Percentiles rank a stretch among this genome's conserved stretches.
These are phyloP conservation scores for Torulaspora microellipsoides DNA, from an alignment of 805 yeast genomes.

Conservation along the genomic window DNA sequence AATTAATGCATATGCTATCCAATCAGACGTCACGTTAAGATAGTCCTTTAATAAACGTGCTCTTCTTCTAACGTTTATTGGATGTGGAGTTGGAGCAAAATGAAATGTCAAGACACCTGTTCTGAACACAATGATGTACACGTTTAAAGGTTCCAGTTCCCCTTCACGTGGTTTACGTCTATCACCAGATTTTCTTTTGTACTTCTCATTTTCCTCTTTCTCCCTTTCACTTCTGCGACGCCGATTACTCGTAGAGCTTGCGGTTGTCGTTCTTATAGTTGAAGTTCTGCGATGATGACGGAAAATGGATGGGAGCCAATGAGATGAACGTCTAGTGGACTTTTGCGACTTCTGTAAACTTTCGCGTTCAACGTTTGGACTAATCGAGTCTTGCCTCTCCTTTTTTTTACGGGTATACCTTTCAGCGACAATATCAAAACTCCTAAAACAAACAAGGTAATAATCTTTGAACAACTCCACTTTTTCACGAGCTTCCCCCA, in stretches of 20 bases:
- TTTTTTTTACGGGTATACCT: constrained; percentile 50
- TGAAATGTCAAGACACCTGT: constrained; percentile 92
- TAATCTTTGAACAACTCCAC: constrained; percentile 89
- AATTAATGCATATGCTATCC: constrained; percentile 95
- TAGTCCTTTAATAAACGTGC: constrained; percentile 85
- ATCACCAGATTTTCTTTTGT: constrained; percentile 42
- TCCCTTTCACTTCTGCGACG: constrained; percentile 30
- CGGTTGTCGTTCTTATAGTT: constrained; percentile 20
- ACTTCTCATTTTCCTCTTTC: constrained; percentile 36
- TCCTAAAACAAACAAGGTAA: constrained; percentile 85
- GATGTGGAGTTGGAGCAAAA: constrained; percentile 92
- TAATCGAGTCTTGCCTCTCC: constrained; percentile 23
- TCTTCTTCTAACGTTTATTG: constrained; percentile 90
- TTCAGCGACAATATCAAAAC: constrained; percentile 77
- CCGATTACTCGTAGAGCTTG: constrained; percentile 15
- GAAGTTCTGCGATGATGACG: constrained; percentile 21
- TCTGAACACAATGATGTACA: constrained; percentile 87
- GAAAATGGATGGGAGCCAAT: constrained; percentile 18
- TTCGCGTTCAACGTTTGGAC: constrained; percentile 11
- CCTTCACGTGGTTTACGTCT: constrained; percentile 41
- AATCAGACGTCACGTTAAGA: constrained; percentile 84
- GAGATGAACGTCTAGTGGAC: constrained; percentile 6
- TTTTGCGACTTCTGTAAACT: constrained; percentile 12
- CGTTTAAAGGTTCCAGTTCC: constrained; percentile 82
- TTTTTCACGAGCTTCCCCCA: constrained; percentile 93